Percentiles rank a stretch among this genome's conserved stretches.
phyloP scores from a whole-genome alignment of 2,329 filamentous ascomycete species.

The Tolypocladium pustulatum region DNA sequence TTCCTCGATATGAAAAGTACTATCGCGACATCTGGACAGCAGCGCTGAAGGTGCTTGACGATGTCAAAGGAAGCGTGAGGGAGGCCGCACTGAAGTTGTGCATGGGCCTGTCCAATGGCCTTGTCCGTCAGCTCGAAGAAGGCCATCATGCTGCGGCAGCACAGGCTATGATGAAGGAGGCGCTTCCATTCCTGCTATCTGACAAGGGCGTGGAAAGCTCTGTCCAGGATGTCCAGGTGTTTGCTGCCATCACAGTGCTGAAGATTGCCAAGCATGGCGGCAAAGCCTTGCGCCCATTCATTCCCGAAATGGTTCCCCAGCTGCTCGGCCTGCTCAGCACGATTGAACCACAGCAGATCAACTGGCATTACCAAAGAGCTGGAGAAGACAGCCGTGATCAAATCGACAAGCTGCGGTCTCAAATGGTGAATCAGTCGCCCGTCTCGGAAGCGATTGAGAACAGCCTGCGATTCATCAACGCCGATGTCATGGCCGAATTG shows the following conservation, averaged over 20 bases:
- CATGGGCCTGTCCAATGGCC: conserved; percentile 70
- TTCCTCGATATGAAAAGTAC: conserved; percentile 70
- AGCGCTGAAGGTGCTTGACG: conserved; percentile 85
- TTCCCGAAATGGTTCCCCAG: conserved; percentile 70
- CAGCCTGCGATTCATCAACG: conserved; percentile 75
- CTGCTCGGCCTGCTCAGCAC: conserved; percentile 76
- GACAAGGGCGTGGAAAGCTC: conserved; percentile 81
- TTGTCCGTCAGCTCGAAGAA: conserved; percentile 77
- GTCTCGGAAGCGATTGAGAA: conserved; percentile 89
- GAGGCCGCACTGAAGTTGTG: conserved; percentile 73
- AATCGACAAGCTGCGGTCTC: conserved; percentile 78
- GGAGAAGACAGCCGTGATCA: conserved; percentile 79
- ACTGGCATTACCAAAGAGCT: conserved; percentile 86
- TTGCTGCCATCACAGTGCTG: conserved; percentile 73
- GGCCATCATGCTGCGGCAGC: conserved; percentile 61
- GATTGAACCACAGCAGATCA: conserved; percentile 79
- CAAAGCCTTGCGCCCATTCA: conserved; percentile 67
- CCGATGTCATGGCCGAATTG: conserved; percentile 63
- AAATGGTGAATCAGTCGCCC: conserved; percentile 73
- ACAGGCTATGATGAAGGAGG: conserved; percentile 70
- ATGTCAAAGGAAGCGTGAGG: conserved; percentile 88
- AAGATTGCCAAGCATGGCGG: conserved; percentile 85
- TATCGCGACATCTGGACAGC: conserved; percentile 77
- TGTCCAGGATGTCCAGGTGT: conserved; percentile 76
- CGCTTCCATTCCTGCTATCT: conserved; percentile 83